Base-by-base conservation (phyloP, 164 flowering plant genomes). In the Chimonanthus salicifolius region DNA sequence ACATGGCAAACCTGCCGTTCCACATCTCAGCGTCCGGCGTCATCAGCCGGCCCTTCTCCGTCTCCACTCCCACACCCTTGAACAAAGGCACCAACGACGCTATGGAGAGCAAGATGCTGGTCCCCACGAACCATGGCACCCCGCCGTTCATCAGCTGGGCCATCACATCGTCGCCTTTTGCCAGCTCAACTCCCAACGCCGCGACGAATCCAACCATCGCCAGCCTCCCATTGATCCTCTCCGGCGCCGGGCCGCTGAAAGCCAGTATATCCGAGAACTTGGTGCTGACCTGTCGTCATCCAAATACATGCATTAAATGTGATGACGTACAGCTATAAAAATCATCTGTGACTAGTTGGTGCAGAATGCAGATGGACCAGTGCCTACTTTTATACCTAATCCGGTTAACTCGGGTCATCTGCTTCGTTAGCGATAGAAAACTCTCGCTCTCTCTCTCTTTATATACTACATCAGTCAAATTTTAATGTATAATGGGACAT, bases 181-280 rank as follows among this genome's bases (percentile, higher is more conserved):
- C 75, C 20, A 91, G 45, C 78, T 94, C 98, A 7, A 83, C 94
- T 15, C 79, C 95, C 46, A 94, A 33, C 0, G 98, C 98, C 0
- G 94, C 82, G 4, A 88, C 97, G 20, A 94, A 91, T 5, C 98
- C 97, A 3, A 90, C 72, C 98, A 94, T 91, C 9, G 98, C 97
- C 4, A 91, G 85, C 73, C 98, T 74, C 1, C 98, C 98, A 79
- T 94, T 94, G 83, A 94, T 90, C 72, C 94, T 85, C 87, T 94
- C 98, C 47, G 98, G 98, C 47, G 82, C 97, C 0, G 98, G 94
- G 5, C 94, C 98, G 64, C 88, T 79, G 78, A 93, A 91, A 0
- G 98, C 90, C 7, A 93, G 70, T 47, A 90, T 74, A 70, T 93
- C 98, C 0, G 69, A 44, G 73, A 93, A 86, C 18, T 80, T 84